A percentile compares a stretch with the other conserved stretches of the same genome.
Conservation (phyloP, 768 basidiomycete species). For the Rhizopogon vinicolor region DNA sequence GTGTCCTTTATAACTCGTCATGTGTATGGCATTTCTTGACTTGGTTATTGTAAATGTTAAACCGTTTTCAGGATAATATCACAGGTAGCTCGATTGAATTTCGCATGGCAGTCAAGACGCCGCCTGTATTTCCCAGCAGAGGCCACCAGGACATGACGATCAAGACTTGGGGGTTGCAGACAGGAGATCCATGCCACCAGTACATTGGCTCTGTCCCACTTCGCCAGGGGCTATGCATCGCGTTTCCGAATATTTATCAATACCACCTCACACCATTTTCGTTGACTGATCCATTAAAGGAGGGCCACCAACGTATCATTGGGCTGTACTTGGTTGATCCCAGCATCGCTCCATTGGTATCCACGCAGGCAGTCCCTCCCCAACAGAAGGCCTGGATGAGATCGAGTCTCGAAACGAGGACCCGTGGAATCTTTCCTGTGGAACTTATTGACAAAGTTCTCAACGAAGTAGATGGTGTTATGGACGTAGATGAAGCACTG, state of each 20-base stretch:
- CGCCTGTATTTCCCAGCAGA: constrained; percentile 20
- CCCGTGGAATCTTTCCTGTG: constrained; percentile 4
- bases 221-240: constrained; percentile 32
- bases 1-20: constrained; percentile 36
- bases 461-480: constrained; percentile 32
- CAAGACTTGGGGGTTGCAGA: constrained; percentile 45
- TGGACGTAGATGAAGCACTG: constrained; percentile 35
- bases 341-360: constrained; percentile 34
- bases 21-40: constrained; percentile 27
- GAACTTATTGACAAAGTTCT: constrained; percentile 42
- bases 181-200: constrained; percentile 46
- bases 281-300: constrained; percentile 34
- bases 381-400: constrained; percentile 47
- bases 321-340: constrained; percentile 48
- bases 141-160: constrained; percentile 43
- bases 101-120: constrained; percentile 49
- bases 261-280: constrained; percentile 35
- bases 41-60: neutral
- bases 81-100: constrained; percentile 32
- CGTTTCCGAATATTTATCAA: constrained; percentile 58
- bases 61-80: constrained; percentile 39
- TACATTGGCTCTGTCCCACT: constrained; percentile 38
- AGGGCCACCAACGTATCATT: constrained; percentile 40
- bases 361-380: constrained; percentile 41
- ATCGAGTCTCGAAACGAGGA: constrained; percentile 25